These are phyloP conservation scores for Dalbergia cochinchinensis DNA, from an alignment of 306 rosid genomes.

Conservation along the genomic window DNA sequence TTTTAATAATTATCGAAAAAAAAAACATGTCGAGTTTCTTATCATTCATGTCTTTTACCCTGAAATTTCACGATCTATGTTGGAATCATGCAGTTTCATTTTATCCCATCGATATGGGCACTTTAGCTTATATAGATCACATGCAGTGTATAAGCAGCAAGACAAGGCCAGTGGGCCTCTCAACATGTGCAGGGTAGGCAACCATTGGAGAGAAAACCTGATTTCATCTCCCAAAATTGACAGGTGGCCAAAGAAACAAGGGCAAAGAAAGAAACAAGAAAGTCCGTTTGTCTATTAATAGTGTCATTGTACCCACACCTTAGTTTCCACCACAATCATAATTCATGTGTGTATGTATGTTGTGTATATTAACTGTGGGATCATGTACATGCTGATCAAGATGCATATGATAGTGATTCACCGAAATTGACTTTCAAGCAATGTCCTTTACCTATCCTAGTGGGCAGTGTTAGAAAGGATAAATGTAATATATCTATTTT, in stretches of 20 bases:
- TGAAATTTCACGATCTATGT: conserved; percentile 26
- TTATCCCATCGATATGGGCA: conserved; percentile 24
- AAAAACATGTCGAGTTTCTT: neutral
- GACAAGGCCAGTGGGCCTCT: conserved; percentile 50
- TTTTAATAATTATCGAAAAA: too few relatives aligned
- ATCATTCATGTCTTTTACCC: neutral
- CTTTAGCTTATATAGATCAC: conserved; percentile 35
- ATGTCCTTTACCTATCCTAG: neutral
- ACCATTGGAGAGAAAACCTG: neutral
- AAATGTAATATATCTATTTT: neutral
- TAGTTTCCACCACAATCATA: neutral
- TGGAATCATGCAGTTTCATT: conserved; percentile 40
- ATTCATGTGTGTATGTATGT: conserved; percentile 8
- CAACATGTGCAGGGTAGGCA: conserved; percentile 45
- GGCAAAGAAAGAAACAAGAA: neutral
- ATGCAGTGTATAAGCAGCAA: conserved; percentile 39
- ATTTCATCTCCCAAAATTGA: neutral
- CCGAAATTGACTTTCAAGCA: conserved; percentile 4
- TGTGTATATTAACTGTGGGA: neutral
- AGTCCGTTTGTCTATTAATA: conserved; percentile 27
- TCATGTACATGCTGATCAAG: conserved; percentile 6
- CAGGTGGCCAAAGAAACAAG: neutral
- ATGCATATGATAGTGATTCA: neutral
- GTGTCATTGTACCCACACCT: neutral
- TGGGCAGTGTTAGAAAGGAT: too few relatives aligned